Conservation (phyloP, 129 eudicot genomes). For the Ambrosia trifida region DNA sequence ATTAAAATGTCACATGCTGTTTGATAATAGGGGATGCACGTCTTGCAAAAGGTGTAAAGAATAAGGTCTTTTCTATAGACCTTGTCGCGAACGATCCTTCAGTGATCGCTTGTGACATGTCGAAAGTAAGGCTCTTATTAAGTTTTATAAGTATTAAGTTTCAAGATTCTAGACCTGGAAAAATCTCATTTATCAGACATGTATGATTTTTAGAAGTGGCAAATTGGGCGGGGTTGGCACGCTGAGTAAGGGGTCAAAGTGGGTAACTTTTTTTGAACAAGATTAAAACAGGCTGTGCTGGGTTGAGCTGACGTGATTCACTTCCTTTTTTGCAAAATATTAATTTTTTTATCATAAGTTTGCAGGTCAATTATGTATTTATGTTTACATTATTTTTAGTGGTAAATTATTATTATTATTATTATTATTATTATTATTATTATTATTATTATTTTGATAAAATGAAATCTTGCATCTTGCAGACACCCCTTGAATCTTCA, state of each 20-base stretch:
- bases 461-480: too few species aligned
- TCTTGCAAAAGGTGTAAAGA: constrained; percentile 71
- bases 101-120: constrained; percentile 94
- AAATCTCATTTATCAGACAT: background rate
- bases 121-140: constrained; percentile 51
- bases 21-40: constrained; percentile 82
- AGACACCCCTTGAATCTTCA: constrained; percentile 82
- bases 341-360: background rate
- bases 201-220: background rate
- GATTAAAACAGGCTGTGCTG: background rate
- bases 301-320: background rate
- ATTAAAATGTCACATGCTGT: background rate
- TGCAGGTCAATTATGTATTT: background rate
- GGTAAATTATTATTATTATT: too few species aligned
- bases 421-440: too few species aligned
- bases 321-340: background rate
- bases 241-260: background rate
- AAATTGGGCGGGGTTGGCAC: background rate
- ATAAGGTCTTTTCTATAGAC: constrained; percentile 87
- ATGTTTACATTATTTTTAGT: too few species aligned
- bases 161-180: constrained; percentile 7
- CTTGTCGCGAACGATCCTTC: constrained; percentile 85
- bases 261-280: background rate
- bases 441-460: too few species aligned
- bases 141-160: background rate